Percentiles rank a stretch among this genome's conserved stretches.
Evolutionary conservation across 1,284 basidiomycete genomes (phyloP).

Genomic region (Lentinula novae-zelandiae): DNA sequence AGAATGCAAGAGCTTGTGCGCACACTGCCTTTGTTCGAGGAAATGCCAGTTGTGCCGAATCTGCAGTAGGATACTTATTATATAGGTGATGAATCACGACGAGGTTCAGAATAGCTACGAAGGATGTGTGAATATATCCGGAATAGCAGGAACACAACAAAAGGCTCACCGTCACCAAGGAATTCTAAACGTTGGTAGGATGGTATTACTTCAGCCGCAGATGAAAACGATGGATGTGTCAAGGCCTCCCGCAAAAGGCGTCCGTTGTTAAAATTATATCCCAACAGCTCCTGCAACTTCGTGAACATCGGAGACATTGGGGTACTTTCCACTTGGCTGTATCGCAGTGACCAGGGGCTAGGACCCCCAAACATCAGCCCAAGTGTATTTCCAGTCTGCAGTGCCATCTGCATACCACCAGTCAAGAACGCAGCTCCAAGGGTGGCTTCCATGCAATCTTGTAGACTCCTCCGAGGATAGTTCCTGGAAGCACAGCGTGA

Average conservation of each 20-base stretch:
- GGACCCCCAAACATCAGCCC: constrained; percentile 70
- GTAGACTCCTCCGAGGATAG: constrained; percentile 67
- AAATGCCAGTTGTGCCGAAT: constrained; percentile 70
- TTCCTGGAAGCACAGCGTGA: constrained; percentile 28
- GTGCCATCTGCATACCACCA: constrained; percentile 65
- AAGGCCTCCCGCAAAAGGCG: constrained; percentile 70
- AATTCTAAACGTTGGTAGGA: constrained; percentile 86
- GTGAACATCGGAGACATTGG: constrained; percentile 46
- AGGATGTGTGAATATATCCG: constrained; percentile 7
- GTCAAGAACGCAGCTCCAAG: constrained; percentile 70
- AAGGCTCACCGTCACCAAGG: constrained; percentile 74
- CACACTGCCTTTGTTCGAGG: constrained; percentile 73
- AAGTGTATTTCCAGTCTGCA: constrained; percentile 60
- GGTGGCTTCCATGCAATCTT: constrained; percentile 83
- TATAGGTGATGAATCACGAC: constrained; percentile 73
- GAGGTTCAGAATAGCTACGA: constrained; percentile 69
- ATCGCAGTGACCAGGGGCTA: constrained; percentile 58
- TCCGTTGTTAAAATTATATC: constrained; percentile 66
- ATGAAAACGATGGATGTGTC: constrained; percentile 74
- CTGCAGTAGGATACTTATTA: constrained; percentile 62
- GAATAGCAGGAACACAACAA: constrained; percentile 1
- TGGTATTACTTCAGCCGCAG: constrained; percentile 38
- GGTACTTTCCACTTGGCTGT: constrained; percentile 29
- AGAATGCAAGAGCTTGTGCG: constrained; percentile 62
- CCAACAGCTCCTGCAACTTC: constrained; percentile 57